These are phyloP conservation scores for Xylariomycetidae sp. DNA, from an alignment of 2,329 filamentous ascomycete genomes.

Conservation along the genomic window DNA sequence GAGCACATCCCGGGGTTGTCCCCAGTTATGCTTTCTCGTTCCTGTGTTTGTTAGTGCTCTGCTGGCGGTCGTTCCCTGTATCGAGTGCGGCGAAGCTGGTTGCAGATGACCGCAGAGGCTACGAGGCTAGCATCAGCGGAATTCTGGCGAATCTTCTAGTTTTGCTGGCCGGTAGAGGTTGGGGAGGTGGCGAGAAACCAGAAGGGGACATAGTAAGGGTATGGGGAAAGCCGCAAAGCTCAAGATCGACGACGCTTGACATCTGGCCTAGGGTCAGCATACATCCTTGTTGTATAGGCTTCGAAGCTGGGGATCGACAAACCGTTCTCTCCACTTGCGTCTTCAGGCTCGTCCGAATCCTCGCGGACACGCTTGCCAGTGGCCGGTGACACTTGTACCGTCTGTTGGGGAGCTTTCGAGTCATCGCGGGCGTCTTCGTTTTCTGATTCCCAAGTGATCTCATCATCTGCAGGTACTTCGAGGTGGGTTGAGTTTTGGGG, in stretches of 20 bases:
- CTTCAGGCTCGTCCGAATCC: constrained; percentile 20
- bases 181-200: too few relatives aligned
- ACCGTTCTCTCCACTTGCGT: constrained; percentile 24
- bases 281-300: not conserved
- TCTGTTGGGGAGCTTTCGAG: constrained; percentile 17
- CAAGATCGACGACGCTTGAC: constrained; percentile 47
- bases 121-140: too few relatives aligned
- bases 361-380: constrained; percentile 24
- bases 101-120: too few relatives aligned
- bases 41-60: too few relatives aligned
- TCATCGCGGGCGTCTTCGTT: constrained; percentile 20
- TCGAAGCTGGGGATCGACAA: constrained; percentile 8
- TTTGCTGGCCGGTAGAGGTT: too few relatives aligned
- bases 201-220: constrained; percentile 4
- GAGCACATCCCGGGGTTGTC: too few relatives aligned
- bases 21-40: too few relatives aligned
- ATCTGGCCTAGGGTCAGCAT: constrained; percentile 33
- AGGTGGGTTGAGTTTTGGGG: constrained; percentile 12
- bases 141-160: too few relatives aligned
- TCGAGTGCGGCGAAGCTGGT: too few relatives aligned
- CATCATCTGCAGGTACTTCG: constrained; percentile 22
- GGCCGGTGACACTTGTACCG: constrained; percentile 31
- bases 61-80: too few relatives aligned
- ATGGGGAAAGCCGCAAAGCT: constrained; percentile 14
- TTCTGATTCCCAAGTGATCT: constrained; percentile 30